Evolutionary conservation across 106 monocot genomes (phyloP).

Genomic region (Dactylorhiza incarnata): DNA sequence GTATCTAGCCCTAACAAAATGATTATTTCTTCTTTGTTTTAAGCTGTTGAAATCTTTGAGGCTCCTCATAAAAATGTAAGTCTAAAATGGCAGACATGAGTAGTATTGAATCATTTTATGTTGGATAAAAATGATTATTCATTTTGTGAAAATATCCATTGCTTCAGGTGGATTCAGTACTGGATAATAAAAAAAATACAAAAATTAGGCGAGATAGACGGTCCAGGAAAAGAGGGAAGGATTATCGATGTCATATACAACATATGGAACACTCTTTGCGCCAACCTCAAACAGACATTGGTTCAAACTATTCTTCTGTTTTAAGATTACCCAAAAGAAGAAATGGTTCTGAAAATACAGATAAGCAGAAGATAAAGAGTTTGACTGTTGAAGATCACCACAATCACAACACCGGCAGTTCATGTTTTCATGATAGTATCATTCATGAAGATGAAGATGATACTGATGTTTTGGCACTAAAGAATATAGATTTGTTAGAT

Average conservation of each 20-base stretch:
- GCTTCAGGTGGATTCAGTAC: conserved; percentile 1
- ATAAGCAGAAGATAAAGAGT: background rate
- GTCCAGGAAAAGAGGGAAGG: background rate
- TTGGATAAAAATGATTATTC: background rate
- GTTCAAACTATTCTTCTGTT: background rate
- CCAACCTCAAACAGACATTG: background rate
- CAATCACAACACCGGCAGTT: background rate
- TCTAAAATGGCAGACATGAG: background rate
- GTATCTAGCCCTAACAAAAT: background rate
- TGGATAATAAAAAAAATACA: background rate
- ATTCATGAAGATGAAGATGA: background rate
- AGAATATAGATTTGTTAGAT: background rate
- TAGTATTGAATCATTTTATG: conserved; percentile 1
- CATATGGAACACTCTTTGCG: background rate
- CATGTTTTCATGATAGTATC: background rate
- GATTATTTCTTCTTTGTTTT: background rate
- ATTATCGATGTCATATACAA: background rate
- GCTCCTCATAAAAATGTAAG: background rate
- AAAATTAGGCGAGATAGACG: background rate
- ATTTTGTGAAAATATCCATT: background rate
- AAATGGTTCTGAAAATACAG: background rate
- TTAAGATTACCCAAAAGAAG: background rate
- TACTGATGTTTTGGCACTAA: background rate
- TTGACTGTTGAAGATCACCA: background rate
- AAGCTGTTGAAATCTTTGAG: background rate